Percentiles rank a stretch among this genome's conserved stretches.
Evolutionary conservation across 2,329 filamentous ascomycete genomes (phyloP).

Genomic region (Kalaharituber pfeilii): DNA sequence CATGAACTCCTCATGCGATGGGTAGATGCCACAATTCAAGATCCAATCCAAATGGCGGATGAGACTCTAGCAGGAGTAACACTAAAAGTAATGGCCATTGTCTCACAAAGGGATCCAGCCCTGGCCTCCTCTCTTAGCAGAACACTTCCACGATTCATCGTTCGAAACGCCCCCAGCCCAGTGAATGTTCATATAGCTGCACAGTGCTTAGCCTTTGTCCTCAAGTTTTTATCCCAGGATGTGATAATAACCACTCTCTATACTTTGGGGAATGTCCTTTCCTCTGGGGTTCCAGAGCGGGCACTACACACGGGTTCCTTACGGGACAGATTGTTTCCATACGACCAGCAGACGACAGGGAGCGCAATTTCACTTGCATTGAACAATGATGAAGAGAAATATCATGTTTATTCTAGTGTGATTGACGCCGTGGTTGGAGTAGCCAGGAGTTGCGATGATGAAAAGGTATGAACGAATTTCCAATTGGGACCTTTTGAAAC

Average conservation of each 20-base stretch:
- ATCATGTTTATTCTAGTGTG: constrained; percentile 65
- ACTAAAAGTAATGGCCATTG: constrained; percentile 62
- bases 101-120: constrained; percentile 56
- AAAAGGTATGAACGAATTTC: constrained; percentile 46
- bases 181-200: constrained; percentile 60
- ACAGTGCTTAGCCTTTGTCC: constrained; percentile 63
- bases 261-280: constrained; percentile 87
- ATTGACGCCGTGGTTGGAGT: constrained; percentile 91
- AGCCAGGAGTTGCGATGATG: constrained; percentile 60
- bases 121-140: constrained; percentile 62
- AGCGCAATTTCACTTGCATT: constrained; percentile 65
- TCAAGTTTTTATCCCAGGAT: constrained; percentile 74
- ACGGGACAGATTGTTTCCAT: constrained; percentile 19
- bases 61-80: constrained; percentile 58
- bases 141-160: constrained; percentile 68
- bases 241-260: constrained; percentile 89
- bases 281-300: constrained; percentile 43
- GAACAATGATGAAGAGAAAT: constrained; percentile 60
- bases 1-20: constrained; percentile 61
- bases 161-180: constrained; percentile 57
- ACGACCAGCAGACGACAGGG: constrained; percentile 31
- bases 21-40: constrained; percentile 67
- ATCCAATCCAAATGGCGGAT: constrained; percentile 68
- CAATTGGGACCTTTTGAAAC: no score
- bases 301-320: constrained; percentile 31